Conservation (phyloP, 108 stramenopile genomes). For the Chaetoceros muelleri region DNA sequence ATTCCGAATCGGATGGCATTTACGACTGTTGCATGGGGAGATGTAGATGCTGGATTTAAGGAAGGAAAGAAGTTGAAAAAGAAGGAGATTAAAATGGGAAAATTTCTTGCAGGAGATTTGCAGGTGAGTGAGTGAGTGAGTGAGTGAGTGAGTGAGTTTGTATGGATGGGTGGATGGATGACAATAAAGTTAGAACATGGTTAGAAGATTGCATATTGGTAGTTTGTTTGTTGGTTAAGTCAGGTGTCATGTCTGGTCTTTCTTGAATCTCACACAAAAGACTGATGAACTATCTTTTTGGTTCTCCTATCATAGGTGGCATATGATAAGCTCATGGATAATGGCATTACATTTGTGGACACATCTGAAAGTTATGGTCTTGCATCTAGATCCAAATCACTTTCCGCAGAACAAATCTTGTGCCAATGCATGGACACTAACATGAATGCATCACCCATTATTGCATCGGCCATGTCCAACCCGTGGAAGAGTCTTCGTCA, state of each 20-base stretch:
- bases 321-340: conserved; percentile 47
- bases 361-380: conserved; percentile 53
- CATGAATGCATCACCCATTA: conserved; percentile 16
- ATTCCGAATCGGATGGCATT: conserved; percentile 82
- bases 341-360: conserved; percentile 61
- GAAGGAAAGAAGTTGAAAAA: conserved; percentile 54
- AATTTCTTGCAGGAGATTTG: conserved; percentile 55
- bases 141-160: not conserved
- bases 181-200: too few relatives aligned
- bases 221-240: too few relatives aligned
- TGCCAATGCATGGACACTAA: conserved; percentile 28
- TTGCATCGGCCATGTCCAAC: conserved; percentile 29
- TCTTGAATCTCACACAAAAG: conserved; percentile 2
- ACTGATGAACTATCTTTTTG: not conserved
- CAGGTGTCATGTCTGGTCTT: too few relatives aligned
- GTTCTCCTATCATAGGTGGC: conserved; percentile 23
- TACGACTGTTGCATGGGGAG: conserved; percentile 56
- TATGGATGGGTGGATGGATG: too few relatives aligned
- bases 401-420: conserved; percentile 37
- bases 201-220: too few relatives aligned
- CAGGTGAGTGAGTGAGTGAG: conserved; percentile 21
- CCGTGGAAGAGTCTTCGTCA: conserved; percentile 24
- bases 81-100: conserved; percentile 45
- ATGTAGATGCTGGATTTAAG: conserved; percentile 46
- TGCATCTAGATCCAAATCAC: conserved; percentile 20